Evolutionary conservation across 345 rosid genomes (phyloP), one percentile per base, ranked within the genome.

Genomic region (Linum usitatissimum): DNA sequence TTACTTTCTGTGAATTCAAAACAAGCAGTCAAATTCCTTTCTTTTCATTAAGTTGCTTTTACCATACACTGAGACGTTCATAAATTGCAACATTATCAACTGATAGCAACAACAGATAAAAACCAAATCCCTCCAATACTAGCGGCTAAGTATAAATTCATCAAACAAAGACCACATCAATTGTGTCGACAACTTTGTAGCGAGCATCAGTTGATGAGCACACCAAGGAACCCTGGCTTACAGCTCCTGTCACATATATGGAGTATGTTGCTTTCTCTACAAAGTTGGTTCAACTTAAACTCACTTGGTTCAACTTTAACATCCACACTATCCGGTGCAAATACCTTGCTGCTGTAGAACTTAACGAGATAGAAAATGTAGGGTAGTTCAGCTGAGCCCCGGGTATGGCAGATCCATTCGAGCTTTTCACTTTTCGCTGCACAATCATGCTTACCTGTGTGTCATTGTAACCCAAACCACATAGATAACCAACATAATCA

Each of bases 161-260:
- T 42, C 49, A 30, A 5, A 59, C 31, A n/a, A 59, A 30, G 6
- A 18, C 31, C 2, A 61, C 61, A 20, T 15, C 72, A 38, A 64
- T 60, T 0, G 78, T 69, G 28, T 59, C 71, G 23, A 62, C 64
- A 15, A 60, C 75, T 0, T 34, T 28, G 14, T 70, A 63, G 59
- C 45, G 12, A 28, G n/a, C 53, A 59, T 69, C 64, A 64, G 4
- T 13, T 42, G 49, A 42, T 14, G 68, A 40, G 77, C 78, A 77
- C 14, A 8, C 65, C 28, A 77, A 55, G 30, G 34, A 63, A 39
- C 77, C 75, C 30, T 77, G 21, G 18, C 68, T 6, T 51, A 20
- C 59, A 64, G 14, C 9, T 42, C 2, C 9, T 42, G 49, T 42
- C 12, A 42, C 49, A 42, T 42, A 6, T 14, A 42, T 3, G 1